phyloP scores from a whole-genome alignment of 164 flowering plant genomes.

The Nymphaea thermarum region DNA sequence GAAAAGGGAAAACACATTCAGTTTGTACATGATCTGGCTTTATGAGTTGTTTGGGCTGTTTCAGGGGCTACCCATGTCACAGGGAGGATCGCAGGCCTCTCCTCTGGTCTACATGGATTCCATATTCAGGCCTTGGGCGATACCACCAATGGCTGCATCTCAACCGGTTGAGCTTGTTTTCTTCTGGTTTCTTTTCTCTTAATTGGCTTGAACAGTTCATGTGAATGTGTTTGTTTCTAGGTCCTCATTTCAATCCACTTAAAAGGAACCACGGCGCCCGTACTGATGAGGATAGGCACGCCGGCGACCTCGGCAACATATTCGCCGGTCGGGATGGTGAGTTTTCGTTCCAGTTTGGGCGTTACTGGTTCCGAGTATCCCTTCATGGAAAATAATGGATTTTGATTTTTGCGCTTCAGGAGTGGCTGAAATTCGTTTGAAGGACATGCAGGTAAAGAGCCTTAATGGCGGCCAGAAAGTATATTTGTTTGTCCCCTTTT shows the following conservation, averaged over 20 bases:
- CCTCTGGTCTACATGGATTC: constrained; percentile 82
- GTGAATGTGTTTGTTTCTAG: constrained; percentile 14
- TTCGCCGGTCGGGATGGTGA: constrained; percentile 66
- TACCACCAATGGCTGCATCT: constrained; percentile 87
- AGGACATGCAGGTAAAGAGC: constrained; percentile 41
- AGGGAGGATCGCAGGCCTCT: constrained; percentile 62
- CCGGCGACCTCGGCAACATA: constrained; percentile 92
- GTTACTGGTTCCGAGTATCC: too few species aligned
- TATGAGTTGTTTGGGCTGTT: neutral
- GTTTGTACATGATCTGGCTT: neutral
- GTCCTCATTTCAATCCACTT: constrained; percentile 83
- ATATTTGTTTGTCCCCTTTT: too few species aligned
- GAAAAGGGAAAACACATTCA: too few species aligned
- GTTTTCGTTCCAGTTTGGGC: neutral
- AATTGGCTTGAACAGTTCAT: neutral
- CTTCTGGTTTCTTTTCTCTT: neutral
- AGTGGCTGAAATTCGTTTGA: constrained; percentile 60
- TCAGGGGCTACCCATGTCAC: constrained; percentile 53
- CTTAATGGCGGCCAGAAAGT: constrained; percentile 1
- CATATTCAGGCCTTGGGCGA: constrained; percentile 92
- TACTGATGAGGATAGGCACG: constrained; percentile 50
- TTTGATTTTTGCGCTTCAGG: constrained; percentile 26
- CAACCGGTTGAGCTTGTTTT: constrained; percentile 44
- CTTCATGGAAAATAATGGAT: too few species aligned
- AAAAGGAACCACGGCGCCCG: constrained; percentile 82